Percentiles rank a stretch among this genome's conserved stretches.
phyloP scores from a whole-genome alignment of 257 asterid genomes.

The Agastache rugosa region DNA sequence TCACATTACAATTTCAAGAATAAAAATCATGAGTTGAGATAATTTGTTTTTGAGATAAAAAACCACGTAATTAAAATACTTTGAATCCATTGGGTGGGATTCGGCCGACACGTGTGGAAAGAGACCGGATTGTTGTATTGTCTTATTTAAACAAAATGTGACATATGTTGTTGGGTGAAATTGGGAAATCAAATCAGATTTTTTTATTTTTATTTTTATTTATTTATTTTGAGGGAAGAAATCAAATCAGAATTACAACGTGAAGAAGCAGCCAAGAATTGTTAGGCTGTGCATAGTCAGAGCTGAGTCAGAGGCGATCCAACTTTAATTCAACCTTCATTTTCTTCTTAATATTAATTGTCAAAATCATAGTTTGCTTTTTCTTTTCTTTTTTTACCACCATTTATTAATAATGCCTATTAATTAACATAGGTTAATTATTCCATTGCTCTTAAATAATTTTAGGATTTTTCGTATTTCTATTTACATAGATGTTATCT shows the following conservation, averaged over 20 bases:
- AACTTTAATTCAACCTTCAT: conserved; percentile 30
- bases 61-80: not conserved
- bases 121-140: conserved; percentile 6
- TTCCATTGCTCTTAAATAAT: not conserved
- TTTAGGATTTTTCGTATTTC: too few species aligned
- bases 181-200: not conserved
- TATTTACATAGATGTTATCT: not conserved
- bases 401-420: not conserved
- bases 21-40: too few species aligned
- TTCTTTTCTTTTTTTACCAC: too few species aligned
- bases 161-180: conserved; percentile 21
- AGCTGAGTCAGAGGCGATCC: conserved; percentile 48
- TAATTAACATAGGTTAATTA: not conserved
- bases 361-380: conserved; percentile 13
- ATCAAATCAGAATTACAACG: not conserved
- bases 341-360: conserved; percentile 12
- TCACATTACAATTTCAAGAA: not conserved
- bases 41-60: too few species aligned
- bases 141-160: not conserved
- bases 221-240: too few species aligned
- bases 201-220: too few species aligned
- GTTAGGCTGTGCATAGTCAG: conserved; percentile 44
- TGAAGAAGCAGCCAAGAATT: conserved; percentile 37
- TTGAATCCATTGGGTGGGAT: not conserved
- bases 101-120: not conserved